Evolutionary conservation across 768 basidiomycete species (phyloP).

Genomic region (Melanogaster broomeanus): DNA sequence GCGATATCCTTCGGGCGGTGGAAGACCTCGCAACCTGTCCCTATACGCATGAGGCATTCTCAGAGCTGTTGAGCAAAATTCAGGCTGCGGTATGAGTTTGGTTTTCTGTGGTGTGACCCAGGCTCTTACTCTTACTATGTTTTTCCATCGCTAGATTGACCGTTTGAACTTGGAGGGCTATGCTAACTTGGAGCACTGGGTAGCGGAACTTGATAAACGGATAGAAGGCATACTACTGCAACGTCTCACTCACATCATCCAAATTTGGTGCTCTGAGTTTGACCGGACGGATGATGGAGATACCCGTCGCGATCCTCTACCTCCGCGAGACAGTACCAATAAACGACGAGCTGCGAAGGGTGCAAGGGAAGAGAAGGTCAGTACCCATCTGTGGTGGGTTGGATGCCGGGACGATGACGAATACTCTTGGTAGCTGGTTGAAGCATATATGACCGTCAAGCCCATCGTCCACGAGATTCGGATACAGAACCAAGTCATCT

Average conservation of each 20-base stretch:
- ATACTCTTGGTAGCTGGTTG: slow-evolving; percentile 52
- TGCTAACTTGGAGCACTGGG: slow-evolving; percentile 91
- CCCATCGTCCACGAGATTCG: slow-evolving; percentile 94
- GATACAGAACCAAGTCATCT: slow-evolving; percentile 99
- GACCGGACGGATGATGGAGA: slow-evolving; percentile 73
- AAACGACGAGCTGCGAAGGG: slow-evolving; percentile 74
- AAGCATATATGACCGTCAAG: slow-evolving; percentile 74
- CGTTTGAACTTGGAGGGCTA: slow-evolving; percentile 95
- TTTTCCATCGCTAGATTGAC: slow-evolving; percentile 69
- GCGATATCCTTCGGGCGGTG: slow-evolving; percentile 79
- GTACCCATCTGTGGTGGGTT: slow-evolving; percentile 4
- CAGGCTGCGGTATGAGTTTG: slow-evolving; percentile 72
- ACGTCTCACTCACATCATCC: slow-evolving; percentile 75
- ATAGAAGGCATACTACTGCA: slow-evolving; percentile 82
- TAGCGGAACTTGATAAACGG: slow-evolving; percentile 75
- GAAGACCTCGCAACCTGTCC: slow-evolving; percentile 88
- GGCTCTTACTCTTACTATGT: neutral
- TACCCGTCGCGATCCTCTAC: slow-evolving; percentile 51
- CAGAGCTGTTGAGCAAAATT: slow-evolving; percentile 71
- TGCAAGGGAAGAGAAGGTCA: slow-evolving; percentile 77
- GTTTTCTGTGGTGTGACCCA: neutral
- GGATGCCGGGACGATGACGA: neutral
- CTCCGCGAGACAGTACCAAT: slow-evolving; percentile 54
- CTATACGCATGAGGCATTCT: slow-evolving; percentile 83
- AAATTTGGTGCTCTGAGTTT: slow-evolving; percentile 89